These are phyloP conservation scores for Miscanthus sacchariflorus DNA, from an alignment of 202 grass and related monocot genomes.

Conservation along the genomic window DNA sequence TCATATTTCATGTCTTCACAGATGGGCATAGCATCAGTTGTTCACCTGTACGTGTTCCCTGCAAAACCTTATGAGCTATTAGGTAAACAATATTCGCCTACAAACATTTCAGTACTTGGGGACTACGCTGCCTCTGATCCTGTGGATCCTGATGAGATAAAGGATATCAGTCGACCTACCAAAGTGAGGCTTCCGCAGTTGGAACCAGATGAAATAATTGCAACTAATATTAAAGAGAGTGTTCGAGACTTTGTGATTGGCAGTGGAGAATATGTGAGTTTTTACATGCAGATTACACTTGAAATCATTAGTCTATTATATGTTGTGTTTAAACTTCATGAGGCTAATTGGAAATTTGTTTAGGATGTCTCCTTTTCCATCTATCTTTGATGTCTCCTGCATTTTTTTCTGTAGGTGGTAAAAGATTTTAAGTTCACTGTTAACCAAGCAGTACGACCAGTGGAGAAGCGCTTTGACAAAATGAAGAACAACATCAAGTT, in stretches of 20 bases:
- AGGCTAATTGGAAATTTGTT: not conserved
- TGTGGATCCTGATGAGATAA: constrained; percentile 82
- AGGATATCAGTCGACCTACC: constrained; percentile 66
- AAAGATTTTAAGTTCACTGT: constrained; percentile 94
- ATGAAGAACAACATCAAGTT: constrained; percentile 65
- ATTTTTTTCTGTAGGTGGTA: constrained; percentile 56
- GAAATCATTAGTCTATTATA: not conserved
- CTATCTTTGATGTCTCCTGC: constrained; percentile 10
- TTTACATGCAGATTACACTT: constrained; percentile 6
- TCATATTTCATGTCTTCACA: constrained; percentile 46
- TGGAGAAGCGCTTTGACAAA: constrained; percentile 77
- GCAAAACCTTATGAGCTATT: constrained; percentile 76
- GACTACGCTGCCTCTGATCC: constrained; percentile 76
- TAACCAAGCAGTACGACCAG: constrained; percentile 72
- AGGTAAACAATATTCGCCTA: constrained; percentile 48
- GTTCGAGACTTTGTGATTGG: constrained; percentile 78
- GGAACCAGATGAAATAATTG: constrained; percentile 58
- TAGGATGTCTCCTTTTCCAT: not conserved
- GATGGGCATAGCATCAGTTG: constrained; percentile 71
- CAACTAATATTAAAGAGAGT: constrained; percentile 75
- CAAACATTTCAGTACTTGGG: constrained; percentile 70
- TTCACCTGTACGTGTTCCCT: constrained; percentile 87
- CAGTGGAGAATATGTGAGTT: constrained; percentile 80
- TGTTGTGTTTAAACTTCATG: not conserved
- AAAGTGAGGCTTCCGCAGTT: constrained; percentile 75